These are phyloP conservation scores for Tricholoma matsutake DNA, from an alignment of 768 basidiomycete genomes.

Conservation along the genomic window DNA sequence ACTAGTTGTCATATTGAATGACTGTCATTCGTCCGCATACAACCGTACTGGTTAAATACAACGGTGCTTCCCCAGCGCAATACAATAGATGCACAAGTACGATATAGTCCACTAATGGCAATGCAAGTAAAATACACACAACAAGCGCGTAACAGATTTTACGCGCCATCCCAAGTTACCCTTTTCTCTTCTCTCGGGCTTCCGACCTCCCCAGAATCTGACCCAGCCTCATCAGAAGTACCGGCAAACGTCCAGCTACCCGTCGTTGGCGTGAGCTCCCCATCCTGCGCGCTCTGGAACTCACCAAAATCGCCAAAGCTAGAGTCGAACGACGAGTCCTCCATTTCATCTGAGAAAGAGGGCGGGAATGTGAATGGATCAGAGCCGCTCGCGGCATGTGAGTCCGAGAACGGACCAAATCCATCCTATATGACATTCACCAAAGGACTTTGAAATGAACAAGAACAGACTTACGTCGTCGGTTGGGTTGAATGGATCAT, in stretches of 20 bases:
- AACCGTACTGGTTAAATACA: neutral
- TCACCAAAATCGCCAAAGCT: slow-evolving; percentile 79
- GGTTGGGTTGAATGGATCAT: slow-evolving; percentile 48
- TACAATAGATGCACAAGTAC: slow-evolving; percentile 1
- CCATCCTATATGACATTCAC: slow-evolving; percentile 41
- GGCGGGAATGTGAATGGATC: slow-evolving; percentile 61
- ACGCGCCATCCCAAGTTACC: neutral
- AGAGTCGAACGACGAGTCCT: slow-evolving; percentile 60
- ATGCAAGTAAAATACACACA: neutral
- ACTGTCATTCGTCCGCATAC: too few species aligned
- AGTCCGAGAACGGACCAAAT: slow-evolving; percentile 82
- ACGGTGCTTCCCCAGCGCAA: neutral
- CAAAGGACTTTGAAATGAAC: neutral
- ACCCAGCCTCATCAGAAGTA: slow-evolving; percentile 26
- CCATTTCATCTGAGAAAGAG: slow-evolving; percentile 57
- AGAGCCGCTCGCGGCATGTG: slow-evolving; percentile 42
- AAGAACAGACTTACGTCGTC: slow-evolving; percentile 46
- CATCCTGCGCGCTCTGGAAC: slow-evolving; percentile 59
- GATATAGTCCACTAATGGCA: neutral
- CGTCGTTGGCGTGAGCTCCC: slow-evolving; percentile 55
- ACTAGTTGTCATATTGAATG: neutral
- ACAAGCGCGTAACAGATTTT: neutral
- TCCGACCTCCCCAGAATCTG: slow-evolving; percentile 13
- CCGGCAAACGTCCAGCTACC: slow-evolving; percentile 70
- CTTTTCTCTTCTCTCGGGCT: slow-evolving; percentile 1